Evolutionary conservation across 805 yeast species (phyloP).

Genomic region (Candida andamanensis): DNA sequence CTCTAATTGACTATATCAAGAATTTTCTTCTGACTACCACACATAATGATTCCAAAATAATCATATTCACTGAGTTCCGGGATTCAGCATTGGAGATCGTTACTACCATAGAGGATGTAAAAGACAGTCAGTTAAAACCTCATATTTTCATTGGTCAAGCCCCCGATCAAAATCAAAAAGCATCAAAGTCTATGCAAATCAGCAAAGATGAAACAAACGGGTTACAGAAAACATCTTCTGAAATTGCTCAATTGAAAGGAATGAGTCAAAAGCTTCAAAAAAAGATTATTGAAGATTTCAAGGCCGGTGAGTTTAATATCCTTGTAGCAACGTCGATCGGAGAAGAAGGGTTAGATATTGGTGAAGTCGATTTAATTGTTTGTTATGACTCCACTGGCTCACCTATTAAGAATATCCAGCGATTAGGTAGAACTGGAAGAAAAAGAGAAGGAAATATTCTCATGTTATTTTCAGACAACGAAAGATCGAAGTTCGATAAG

Average conservation of each 20-base stretch:
- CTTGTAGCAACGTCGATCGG: slow-evolving; percentile 96
- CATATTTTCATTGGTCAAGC: slow-evolving; percentile 94
- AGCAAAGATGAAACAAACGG: slow-evolving; percentile 16
- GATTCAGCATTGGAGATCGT: slow-evolving; percentile 89
- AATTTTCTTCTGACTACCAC: slow-evolving; percentile 44
- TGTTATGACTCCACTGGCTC: slow-evolving; percentile 92
- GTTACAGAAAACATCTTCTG: slow-evolving; percentile 54
- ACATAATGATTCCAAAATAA: slow-evolving; percentile 60
- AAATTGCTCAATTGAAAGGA: slow-evolving; percentile 71
- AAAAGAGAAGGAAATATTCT: slow-evolving; percentile 83
- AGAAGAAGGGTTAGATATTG: slow-evolving; percentile 97
- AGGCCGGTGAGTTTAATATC: slow-evolving; percentile 66
- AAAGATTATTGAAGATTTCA: slow-evolving; percentile 68
- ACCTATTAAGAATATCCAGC: slow-evolving; percentile 87
- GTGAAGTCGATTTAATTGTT: slow-evolving; percentile 91
- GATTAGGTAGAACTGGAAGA: slow-evolving; percentile 99
- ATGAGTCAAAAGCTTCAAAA: slow-evolving; percentile 91
- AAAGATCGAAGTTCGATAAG: slow-evolving; percentile 70
- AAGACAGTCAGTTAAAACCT: slow-evolving; percentile 41
- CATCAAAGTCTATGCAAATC: too few species aligned
- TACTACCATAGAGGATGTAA: slow-evolving; percentile 46
- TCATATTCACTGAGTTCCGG: slow-evolving; percentile 82
- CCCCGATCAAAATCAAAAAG: slow-evolving; percentile 51
- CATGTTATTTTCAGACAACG: slow-evolving; percentile 70
- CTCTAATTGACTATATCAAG: slow-evolving; percentile 33